Conservation (phyloP, 1,139 yeast species). For the Sugiyamaella xylanicola region DNA sequence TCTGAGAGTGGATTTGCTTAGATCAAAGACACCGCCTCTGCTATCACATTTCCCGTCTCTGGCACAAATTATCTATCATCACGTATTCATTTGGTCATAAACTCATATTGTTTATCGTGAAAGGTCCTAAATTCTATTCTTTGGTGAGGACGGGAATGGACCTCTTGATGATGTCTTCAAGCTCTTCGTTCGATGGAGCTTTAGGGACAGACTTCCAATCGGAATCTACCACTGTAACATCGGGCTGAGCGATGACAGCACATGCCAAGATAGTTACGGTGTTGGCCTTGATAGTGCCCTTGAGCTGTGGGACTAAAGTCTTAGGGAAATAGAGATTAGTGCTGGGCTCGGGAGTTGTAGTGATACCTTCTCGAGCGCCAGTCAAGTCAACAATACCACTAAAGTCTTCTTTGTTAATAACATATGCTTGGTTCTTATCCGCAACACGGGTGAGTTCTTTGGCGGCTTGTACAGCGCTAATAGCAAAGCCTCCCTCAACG, state of each 20-base stretch:
- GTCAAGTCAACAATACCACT: constrained; percentile 29
- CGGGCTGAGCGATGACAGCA: constrained; percentile 37
- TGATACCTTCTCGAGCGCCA: constrained; percentile 22
- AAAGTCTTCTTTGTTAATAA: constrained; percentile 24
- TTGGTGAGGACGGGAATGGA: constrained; percentile 20
- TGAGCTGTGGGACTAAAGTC: constrained; percentile 28
- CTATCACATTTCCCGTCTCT: too few species aligned
- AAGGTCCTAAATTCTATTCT: too few species aligned
- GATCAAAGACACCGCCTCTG: too few species aligned
- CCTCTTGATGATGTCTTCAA: constrained; percentile 20
- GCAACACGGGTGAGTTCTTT: constrained; percentile 17
- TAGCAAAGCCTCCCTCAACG: constrained; percentile 32
- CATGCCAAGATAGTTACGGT: constrained; percentile 24
- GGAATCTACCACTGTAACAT: constrained; percentile 16
- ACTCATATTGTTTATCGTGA: constrained; percentile 18
- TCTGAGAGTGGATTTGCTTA: too few species aligned
- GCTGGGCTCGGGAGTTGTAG: constrained; percentile 25
- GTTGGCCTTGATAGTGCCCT: constrained; percentile 24
- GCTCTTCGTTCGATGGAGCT: constrained; percentile 21
- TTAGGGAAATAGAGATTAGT: constrained; percentile 26
- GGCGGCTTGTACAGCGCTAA: constrained; percentile 25
- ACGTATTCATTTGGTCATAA: constrained; percentile 43
- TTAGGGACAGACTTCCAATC: constrained; percentile 25
- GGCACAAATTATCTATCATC: too few species aligned
- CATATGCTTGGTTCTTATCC: constrained; percentile 16